Evolutionary conservation across 257 asterid species (phyloP).

Genomic region (Avicennia marina): DNA sequence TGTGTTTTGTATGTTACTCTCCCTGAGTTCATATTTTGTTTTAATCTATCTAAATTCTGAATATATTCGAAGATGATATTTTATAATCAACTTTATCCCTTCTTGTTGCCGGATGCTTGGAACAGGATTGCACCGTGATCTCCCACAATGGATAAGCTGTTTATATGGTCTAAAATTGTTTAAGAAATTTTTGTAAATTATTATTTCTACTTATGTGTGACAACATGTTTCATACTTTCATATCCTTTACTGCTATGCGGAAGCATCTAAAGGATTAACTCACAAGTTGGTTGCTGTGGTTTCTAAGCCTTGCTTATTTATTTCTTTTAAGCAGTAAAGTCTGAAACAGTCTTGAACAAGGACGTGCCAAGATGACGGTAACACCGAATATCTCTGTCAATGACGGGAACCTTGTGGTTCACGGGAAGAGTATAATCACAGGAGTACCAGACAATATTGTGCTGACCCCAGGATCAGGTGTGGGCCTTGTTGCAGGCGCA

Average conservation of each 20-base stretch:
- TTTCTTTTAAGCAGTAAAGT: constrained; percentile 27
- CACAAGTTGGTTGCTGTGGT: neutral
- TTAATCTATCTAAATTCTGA: neutral
- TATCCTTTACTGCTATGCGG: too few relatives aligned
- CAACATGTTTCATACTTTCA: too few relatives aligned
- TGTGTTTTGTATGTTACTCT: neutral
- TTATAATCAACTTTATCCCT: neutral
- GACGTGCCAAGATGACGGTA: constrained; percentile 44
- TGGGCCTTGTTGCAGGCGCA: constrained; percentile 55
- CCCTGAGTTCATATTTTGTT: neutral
- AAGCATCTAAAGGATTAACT: too few relatives aligned
- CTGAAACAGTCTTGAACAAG: constrained; percentile 2
- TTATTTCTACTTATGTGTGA: too few relatives aligned
- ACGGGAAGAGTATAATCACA: constrained; percentile 54
- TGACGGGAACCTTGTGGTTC: constrained; percentile 60
- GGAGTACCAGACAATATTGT: constrained; percentile 60
- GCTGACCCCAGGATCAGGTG: constrained; percentile 54
- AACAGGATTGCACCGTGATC: neutral
- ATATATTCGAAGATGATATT: neutral
- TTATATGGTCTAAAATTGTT: neutral
- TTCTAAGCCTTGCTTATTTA: neutral
- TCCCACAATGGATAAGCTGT: neutral
- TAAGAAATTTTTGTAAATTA: neutral
- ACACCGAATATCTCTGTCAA: constrained; percentile 50
- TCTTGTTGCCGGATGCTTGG: neutral